phyloP scores from a whole-genome alignment of 768 basidiomycete genomes.

The Mrakia blollopis region DNA sequence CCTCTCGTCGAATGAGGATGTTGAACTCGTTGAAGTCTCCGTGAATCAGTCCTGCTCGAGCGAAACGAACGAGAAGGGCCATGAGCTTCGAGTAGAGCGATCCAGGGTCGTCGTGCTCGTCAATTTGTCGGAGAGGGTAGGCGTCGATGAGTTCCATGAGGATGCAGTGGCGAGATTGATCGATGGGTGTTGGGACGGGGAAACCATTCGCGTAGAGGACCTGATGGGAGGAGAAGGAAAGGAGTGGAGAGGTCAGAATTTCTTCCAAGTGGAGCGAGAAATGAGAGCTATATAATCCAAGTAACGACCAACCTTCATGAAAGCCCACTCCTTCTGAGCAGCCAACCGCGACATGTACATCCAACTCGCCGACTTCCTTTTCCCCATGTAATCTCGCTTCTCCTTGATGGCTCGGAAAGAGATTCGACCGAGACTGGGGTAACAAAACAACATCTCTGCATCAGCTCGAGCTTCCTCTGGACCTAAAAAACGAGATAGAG shows the following conservation, averaged over 20 bases:
- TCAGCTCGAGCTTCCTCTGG: background rate
- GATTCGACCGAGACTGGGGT: constrained; percentile 78
- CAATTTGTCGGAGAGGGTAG: constrained; percentile 86
- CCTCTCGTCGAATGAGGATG: constrained; percentile 78
- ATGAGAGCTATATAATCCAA: background rate
- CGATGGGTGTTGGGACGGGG: constrained; percentile 87
- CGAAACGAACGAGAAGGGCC: constrained; percentile 93
- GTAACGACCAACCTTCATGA: constrained; percentile 89
- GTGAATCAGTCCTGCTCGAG: constrained; percentile 90
- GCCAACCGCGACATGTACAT: constrained; percentile 98
- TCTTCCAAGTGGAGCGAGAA: too few relatives aligned
- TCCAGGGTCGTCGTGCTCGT: constrained; percentile 75
- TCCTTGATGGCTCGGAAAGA: constrained; percentile 95
- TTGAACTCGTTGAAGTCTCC: constrained; percentile 99
- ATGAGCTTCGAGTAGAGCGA: constrained; percentile 85
- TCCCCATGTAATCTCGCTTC: constrained; percentile 93
- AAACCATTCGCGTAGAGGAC: constrained; percentile 85
- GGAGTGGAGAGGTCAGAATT: background rate
- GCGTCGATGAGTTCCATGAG: constrained; percentile 95
- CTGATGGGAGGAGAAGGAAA: constrained; percentile 47
- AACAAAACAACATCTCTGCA: background rate
- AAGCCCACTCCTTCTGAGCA: constrained; percentile 96
- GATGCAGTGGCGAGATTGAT: constrained; percentile 90
- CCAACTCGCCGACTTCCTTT: constrained; percentile 93
- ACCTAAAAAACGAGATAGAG: background rate